phyloP scores from a whole-genome alignment of 2,329 filamentous ascomycete species.

The Dactylellina haptotyla region DNA sequence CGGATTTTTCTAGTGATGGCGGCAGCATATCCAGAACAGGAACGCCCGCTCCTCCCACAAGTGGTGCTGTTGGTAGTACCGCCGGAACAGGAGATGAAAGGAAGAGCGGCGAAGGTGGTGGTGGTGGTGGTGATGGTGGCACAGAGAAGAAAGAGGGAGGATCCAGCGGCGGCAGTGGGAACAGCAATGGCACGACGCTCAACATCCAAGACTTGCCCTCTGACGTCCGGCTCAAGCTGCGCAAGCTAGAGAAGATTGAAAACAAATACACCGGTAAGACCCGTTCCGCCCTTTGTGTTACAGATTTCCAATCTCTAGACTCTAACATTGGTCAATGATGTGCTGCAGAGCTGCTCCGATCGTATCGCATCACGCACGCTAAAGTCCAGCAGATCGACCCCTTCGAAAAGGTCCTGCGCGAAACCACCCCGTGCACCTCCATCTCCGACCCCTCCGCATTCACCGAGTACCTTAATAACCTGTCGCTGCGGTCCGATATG shows the following conservation, averaged over 20 bases:
- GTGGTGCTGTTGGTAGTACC: slow-evolving; percentile 8
- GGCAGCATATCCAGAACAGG: slow-evolving; percentile 36
- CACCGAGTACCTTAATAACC: slow-evolving; percentile 87
- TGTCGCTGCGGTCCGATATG: slow-evolving; percentile 88
- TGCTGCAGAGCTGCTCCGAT: slow-evolving; percentile 82
- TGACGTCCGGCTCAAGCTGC: slow-evolving; percentile 78
- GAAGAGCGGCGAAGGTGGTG: slow-evolving; percentile 35
- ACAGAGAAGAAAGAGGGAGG: slow-evolving; percentile 41
- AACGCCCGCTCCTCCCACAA: slow-evolving; percentile 36
- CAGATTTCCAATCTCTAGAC: background rate
- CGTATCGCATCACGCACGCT: slow-evolving; percentile 89
- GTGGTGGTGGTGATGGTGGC: slow-evolving; percentile 33
- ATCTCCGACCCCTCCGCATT: slow-evolving; percentile 86
- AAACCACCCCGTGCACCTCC: slow-evolving; percentile 89
- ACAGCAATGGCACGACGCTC: slow-evolving; percentile 11
- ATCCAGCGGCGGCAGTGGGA: background rate
- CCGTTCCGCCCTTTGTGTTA: background rate
- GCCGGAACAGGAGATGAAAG: slow-evolving; percentile 44
- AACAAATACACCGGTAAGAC: slow-evolving; percentile 80
- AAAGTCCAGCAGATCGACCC: slow-evolving; percentile 87
- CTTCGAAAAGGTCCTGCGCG: slow-evolving; percentile 88
- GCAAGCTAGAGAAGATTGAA: slow-evolving; percentile 90
- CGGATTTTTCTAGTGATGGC: slow-evolving; percentile 49
- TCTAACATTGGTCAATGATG: background rate
- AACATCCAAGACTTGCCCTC: slow-evolving; percentile 70